A percentile compares a stretch with the other conserved stretches of the same genome.
These are phyloP conservation scores for Ophiostoma quercus DNA, from an alignment of 2,329 filamentous ascomycete species.

Conservation along the genomic window DNA sequence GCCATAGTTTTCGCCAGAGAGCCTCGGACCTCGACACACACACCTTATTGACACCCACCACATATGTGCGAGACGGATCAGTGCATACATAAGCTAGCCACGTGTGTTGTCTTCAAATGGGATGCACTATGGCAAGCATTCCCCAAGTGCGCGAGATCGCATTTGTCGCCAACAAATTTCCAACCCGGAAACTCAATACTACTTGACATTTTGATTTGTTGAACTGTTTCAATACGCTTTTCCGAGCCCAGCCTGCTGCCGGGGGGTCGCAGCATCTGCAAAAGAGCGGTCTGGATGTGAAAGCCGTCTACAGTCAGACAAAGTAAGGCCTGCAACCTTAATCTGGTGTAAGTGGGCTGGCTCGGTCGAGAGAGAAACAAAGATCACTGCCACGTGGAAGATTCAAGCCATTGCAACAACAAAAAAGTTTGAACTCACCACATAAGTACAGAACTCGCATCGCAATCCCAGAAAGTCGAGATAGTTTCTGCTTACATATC, in stretches of 20 bases:
- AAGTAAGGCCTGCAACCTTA: background rate
- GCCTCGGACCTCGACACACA: background rate
- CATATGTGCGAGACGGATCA: background rate
- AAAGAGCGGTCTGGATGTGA: constrained; percentile 18
- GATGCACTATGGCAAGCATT: background rate
- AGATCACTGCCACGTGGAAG: background rate
- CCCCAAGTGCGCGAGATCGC: background rate
- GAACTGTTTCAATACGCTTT: background rate
- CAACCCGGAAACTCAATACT: background rate
- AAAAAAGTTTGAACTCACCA: background rate
- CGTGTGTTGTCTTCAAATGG: background rate
- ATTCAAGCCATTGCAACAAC: background rate
- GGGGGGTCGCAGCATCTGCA: background rate
- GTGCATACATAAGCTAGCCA: background rate
- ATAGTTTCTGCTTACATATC: background rate
- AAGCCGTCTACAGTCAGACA: constrained; percentile 7
- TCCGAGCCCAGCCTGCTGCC: background rate
- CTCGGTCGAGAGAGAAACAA: background rate
- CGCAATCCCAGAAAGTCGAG: background rate
- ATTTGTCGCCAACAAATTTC: background rate
- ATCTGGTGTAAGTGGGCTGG: background rate
- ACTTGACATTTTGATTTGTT: background rate
- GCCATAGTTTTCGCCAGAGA: background rate
- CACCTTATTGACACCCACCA: background rate
- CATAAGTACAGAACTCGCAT: background rate